Evolutionary conservation across 2,329 filamentous ascomycete species (phyloP), one percentile per base, ranked within the genome.

Genomic region (Penicillium sp.): DNA sequence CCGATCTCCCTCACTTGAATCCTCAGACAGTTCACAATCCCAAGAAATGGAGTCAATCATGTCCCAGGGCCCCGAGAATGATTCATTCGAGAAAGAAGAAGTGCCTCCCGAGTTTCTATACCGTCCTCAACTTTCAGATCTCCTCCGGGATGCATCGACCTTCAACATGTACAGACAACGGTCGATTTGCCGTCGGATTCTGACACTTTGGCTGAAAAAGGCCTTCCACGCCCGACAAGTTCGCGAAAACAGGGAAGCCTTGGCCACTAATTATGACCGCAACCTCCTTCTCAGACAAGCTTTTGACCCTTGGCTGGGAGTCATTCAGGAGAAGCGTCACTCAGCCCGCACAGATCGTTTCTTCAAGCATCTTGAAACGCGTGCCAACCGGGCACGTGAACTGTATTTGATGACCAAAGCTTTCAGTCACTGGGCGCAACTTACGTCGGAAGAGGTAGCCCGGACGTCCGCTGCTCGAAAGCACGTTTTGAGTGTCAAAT

Each of bases 361-460:
- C 60, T 85, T 81, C 60, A 75, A 75, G 16, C 78, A 79, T 46
- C 73, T 86, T 14, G 84, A 87, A 67, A 77, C 74, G 47, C 82
- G 85, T 43, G 88, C 88, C 29, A 78, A 76, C 1, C 81, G 83
- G 61, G 86, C 87, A 43, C 83, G 88, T 55, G 81, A 89, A 65
- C 73, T 89, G 10, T 88, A 85, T 62, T 77, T 91, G 6, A 71
- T 88, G 54, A 83, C 80, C 3, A 87, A 85, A 68, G 81, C 83
- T 2, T 86, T 90, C 53, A 82, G 79, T 1, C 85, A 88, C 59
- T 95, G 91, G 91, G 82, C 83, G 10, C 81, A 83, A 51, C 78
- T 82, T 47, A 82, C 89, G 10, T 81, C 80, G 5, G 85, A 89
- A 13, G 84, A 90, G 65, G 77, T 86, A 14, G 81, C 85, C 58